phyloP scores from a whole-genome alignment of 2,329 filamentous ascomycete species.

The Penicillium sp. region DNA sequence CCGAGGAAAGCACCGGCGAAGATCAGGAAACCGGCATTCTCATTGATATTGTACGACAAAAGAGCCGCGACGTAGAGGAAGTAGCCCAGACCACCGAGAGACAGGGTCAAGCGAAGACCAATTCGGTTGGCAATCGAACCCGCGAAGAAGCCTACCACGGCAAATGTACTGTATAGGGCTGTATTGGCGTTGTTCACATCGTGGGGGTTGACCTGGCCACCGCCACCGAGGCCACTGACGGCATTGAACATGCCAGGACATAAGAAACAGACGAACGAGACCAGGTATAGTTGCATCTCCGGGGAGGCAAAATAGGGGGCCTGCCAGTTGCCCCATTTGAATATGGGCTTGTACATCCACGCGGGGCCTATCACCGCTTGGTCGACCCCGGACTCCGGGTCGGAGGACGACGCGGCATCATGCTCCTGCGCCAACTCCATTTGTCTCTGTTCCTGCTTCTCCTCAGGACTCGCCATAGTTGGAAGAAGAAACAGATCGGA shows the following conservation, averaged over 20 bases:
- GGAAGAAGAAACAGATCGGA: neutral
- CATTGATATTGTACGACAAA: slow-evolving; percentile 53
- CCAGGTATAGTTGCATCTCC: slow-evolving; percentile 69
- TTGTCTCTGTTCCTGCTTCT: slow-evolving; percentile 15
- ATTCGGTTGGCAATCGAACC: slow-evolving; percentile 52
- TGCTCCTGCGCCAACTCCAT: slow-evolving; percentile 14
- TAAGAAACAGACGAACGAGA: slow-evolving; percentile 69
- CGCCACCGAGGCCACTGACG: slow-evolving; percentile 65
- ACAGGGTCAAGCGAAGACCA: slow-evolving; percentile 45
- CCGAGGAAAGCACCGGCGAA: slow-evolving; percentile 53
- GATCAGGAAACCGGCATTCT: slow-evolving; percentile 51
- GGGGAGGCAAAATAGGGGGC: slow-evolving; percentile 73
- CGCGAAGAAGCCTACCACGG: slow-evolving; percentile 64
- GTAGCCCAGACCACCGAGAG: slow-evolving; percentile 51
- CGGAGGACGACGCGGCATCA: slow-evolving; percentile 35
- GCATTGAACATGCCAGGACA: slow-evolving; percentile 76
- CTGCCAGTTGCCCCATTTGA: slow-evolving; percentile 56
- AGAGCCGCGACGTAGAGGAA: slow-evolving; percentile 53
- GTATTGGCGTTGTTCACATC: slow-evolving; percentile 68
- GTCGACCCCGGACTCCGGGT: slow-evolving; percentile 27
- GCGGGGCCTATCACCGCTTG: slow-evolving; percentile 33
- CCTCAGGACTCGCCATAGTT: slow-evolving; percentile 15
- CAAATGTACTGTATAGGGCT: slow-evolving; percentile 72
- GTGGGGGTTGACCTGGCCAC: slow-evolving; percentile 58
- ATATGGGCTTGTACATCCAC: slow-evolving; percentile 67